Base-by-base conservation (phyloP, 306 rosid genomes). In the Trichosanthes truncata region DNA sequence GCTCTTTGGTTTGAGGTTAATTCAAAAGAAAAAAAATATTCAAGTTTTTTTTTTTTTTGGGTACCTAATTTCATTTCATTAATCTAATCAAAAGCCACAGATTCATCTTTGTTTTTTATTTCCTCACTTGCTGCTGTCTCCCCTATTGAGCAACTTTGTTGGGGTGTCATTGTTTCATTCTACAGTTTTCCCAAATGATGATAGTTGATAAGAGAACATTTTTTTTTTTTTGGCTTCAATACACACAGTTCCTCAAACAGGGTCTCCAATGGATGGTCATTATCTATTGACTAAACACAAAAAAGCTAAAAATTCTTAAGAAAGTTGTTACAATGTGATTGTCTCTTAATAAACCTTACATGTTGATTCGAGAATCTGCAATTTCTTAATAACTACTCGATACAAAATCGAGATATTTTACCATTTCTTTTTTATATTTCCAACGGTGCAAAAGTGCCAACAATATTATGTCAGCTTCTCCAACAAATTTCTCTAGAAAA, bases 121-220 rank as follows among this genome's bases (percentile, higher is more conserved):
- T 48, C 31, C 41, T 73, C 77, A 73, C 60, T 73, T 73, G 77
- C 56, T 73, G 77, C 38, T 73, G 77, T 73, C 77, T 73, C 77
- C 77, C 41, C 14, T 4, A 45, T 46, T 48, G 77, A 73, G 43
- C 77, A 12, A 26, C 57, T 73, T 73, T 46, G 77, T 73, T 73
- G 59, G n/a, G 18, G 56, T 73, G 77, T 73, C 77, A 73, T 48
- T 73, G 77, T 73, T 73, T 73, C 77, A 13, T 14, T 73, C 77
- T 26, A 73, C 59, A 73, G 76, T 45, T 41, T n/a, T 9, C 20
- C 49, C 29, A 67, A 67, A 67, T 67, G 74, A 65, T 69, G 35
- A 69, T 68, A 68, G 9, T 17, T 66, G 31, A 68, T 20, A n/a
- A 13, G 38, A 18, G n/a, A 36, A 13, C 1, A 5, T 14, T 7